Base-by-base conservation (phyloP, 1,139 yeast genomes). In the Debaryomyces subglobosus region DNA sequence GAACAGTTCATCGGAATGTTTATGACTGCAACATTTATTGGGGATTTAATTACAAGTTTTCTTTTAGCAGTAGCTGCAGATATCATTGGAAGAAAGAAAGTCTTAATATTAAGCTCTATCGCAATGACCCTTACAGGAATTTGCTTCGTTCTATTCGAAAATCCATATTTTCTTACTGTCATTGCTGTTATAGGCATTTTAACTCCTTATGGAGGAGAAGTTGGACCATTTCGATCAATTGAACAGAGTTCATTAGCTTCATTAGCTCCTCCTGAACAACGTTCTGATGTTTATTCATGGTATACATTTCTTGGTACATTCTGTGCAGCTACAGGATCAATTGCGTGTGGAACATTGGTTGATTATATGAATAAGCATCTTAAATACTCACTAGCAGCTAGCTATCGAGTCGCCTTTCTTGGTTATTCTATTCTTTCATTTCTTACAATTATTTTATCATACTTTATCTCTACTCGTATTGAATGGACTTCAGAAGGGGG, bases 241-340 rank as follows among this genome's bases (percentile, higher is more conserved):
- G 79, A 74, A 52, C 77, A 72, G 46, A 62, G 74, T 36, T 54
- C 72, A 1, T 65, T 74, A 36, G 77, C 78, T 0, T 64, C 72
- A 10, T 60, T 73, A 52, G 65, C 65, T 1, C 57, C 61, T 4
- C 52, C 59, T 10, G 57, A 59, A 7, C 59, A 69, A 21, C 57
- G 77, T 46, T 69, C 78, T 0, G 79, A 74, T 55, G 62, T 71
- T 27, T 74, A 69, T 53, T 68, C 77, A 2, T 74, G 78, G 78
- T 72, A 74, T 51, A 67, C 69, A 3, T 72, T 74, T 50, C 58
- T 70, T 41, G 78, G 77, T 0, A 58, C 64, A 16, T 61, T 71
- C 30, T 65, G 71, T 45, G 64, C 67, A n/a, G 77, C 78, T 0
- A 23, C 72, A 9, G 79, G 78, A 0, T 63, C 74, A 3, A 56